Base-by-base conservation (phyloP, 176 grass and related monocot genomes). In the Ensete ventricosum region DNA sequence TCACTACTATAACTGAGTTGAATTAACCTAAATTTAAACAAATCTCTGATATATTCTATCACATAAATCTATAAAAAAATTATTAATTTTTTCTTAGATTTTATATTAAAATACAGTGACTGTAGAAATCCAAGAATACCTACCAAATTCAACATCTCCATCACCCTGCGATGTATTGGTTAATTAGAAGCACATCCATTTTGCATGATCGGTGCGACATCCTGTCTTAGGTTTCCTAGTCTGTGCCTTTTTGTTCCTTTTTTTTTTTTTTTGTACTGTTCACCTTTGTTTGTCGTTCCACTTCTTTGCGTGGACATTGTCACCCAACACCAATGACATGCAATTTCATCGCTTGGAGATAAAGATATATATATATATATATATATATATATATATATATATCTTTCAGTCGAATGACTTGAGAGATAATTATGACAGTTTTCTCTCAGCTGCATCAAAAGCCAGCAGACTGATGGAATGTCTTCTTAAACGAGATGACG, bases 381-480 rank as follows among this genome's bases (percentile, higher is more conserved):
- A 55, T 3, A 55, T 14, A 55, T 55, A 19, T n/a, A 59, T n/a
- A 59, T n/a, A 59, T n/a, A 19, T 59, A 14, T 60, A n/a, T 60
- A 20, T 70, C 1, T 70, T 34, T 43, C 26, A 48, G 17, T 9
- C 48, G 43, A 70, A 50, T 70, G 67, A 70, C 43, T 70, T 70
- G 67, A 70, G 67, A 52, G 34, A 52, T 21, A 70, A 70, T 52
- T 50, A 70, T 51, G 67, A 50, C 67, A 70, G 43, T 70, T 50
- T 70, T 14, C 17, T 20, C 43, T 51, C 16, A 10, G 17, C 48
- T 1, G 51, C 9, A 50, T 50, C 43, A 22, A 70, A 52, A 70
- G 43, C 43, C 14, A 70, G 65, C 26, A 16, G 77, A 79, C 66
- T 71, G 77, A 71, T 79, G 77, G 77, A 79, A 79, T 71, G 25